Percentiles rank a stretch among this genome's conserved stretches.
Evolutionary conservation across 2,329 filamentous ascomycete genomes (phyloP).

Genomic region (Alternaria rosae): DNA sequence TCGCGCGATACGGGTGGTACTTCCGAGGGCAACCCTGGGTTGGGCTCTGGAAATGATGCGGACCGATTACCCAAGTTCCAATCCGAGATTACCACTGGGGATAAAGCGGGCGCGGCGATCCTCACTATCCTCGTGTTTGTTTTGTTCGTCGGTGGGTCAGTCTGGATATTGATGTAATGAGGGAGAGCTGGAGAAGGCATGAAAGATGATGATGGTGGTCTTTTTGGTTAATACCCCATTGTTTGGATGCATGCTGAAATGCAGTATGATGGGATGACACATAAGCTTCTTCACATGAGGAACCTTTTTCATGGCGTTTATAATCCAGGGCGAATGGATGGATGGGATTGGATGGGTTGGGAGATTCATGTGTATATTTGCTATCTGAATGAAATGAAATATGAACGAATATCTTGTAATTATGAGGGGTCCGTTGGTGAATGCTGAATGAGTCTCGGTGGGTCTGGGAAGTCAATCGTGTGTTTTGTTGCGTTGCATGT

Average conservation of each 20-base stretch:
- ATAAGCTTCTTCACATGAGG: background rate
- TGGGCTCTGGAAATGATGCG: conserved; percentile 43
- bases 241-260: background rate
- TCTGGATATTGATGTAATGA: conserved; percentile 8
- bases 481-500: too few relatives aligned
- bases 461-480: too few relatives aligned
- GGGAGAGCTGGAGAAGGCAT: too few relatives aligned
- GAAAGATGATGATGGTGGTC: background rate
- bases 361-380: conserved; percentile 2
- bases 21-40: conserved; percentile 54
- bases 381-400: background rate
- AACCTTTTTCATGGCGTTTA: background rate
- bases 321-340: background rate
- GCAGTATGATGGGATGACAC: background rate
- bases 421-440: too few relatives aligned
- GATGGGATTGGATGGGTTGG: background rate
- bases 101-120: conserved; percentile 54
- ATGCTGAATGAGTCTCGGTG: too few relatives aligned
- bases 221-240: conserved; percentile 1
- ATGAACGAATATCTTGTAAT: background rate
- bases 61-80: conserved; percentile 27
- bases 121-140: conserved; percentile 46
- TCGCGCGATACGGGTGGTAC: conserved; percentile 61
- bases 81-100: conserved; percentile 44
- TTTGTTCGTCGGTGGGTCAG: conserved; percentile 1